These are phyloP conservation scores for Fagus crenata DNA, from an alignment of 306 rosid genomes.

Conservation along the genomic window DNA sequence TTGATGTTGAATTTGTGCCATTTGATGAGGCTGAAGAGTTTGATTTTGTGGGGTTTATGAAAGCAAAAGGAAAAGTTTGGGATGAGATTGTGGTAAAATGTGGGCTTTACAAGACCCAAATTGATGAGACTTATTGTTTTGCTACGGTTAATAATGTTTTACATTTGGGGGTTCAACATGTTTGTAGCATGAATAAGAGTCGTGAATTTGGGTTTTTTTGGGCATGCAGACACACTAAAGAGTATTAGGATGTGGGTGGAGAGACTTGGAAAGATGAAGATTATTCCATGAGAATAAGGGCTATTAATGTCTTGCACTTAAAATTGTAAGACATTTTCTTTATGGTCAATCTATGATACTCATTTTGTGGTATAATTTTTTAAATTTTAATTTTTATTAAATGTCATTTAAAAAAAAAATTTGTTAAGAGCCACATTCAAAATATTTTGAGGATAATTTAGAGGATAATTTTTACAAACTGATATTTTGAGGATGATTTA, in stretches of 20 bases:
- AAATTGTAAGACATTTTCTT: no score
- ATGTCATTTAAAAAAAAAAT: no score
- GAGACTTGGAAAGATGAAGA: slow-evolving; percentile 33
- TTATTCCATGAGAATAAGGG: no score
- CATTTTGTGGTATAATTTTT: no score
- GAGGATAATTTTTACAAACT: no score
- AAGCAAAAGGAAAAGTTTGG: slow-evolving; percentile 41
- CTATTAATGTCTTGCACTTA: no score
- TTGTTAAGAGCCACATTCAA: no score
- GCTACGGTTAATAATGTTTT: not conserved
- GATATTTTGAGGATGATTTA: no score
- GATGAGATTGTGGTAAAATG: slow-evolving; percentile 38
- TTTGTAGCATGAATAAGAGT: slow-evolving; percentile 46
- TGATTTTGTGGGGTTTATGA: slow-evolving; percentile 40
- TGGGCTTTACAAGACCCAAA: slow-evolving; percentile 35
- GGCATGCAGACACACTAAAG: slow-evolving; percentile 27
- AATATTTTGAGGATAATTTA: no score
- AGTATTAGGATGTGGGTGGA: slow-evolving; percentile 34
- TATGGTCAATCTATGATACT: no score
- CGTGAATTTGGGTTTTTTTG: slow-evolving; percentile 39
- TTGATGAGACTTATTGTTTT: slow-evolving; percentile 36
- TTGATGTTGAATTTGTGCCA: slow-evolving; percentile 31
- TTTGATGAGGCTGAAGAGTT: slow-evolving; percentile 21
- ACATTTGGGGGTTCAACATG: slow-evolving; percentile 39
- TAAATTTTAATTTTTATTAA: no score